Evolutionary conservation across 2,329 filamentous ascomycete genomes (phyloP), one percentile per base, ranked within the genome.

Genomic region (Talaromyces pinophilus): DNA sequence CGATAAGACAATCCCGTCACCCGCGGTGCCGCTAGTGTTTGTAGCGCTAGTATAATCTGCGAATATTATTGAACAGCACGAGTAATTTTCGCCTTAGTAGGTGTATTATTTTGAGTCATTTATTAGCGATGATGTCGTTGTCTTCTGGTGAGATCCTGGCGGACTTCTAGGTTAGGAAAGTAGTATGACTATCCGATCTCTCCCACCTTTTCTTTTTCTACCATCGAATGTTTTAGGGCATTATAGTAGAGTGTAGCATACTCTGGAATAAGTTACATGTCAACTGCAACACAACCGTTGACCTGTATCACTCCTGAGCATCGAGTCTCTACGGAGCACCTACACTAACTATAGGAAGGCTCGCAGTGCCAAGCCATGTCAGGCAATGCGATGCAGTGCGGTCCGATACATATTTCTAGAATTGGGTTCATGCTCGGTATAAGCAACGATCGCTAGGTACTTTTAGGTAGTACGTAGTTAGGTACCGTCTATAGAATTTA

Each of bases 401-500:
- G 54, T 40, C 30, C 54, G 33, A 40, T 38, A 57, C 33, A 57
- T 57, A 22, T 25, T 55, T 57, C 54, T 40, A 57, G 54, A 57
- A 57, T 25, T 57, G 10, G 33, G 33, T 15, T 33, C 50, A 8
- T 25, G 54, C 25, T 57, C 10, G 15, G n/a, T 44, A 17, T 8
- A 19, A 19, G 8, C 33, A 10, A 33, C 33, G 33, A 11, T 33
- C 33, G 33, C 33, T 33, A 25, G 25, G 25, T 25, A 33, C 33
- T 8, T 33, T 33, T 33, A 33, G 33, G 33, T 33, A 10, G 33
- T 33, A 33, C 33, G 8, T 33, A 33, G 33, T 33, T 33, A 33
- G 33, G 33, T 33, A 33, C 10, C 33, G 33, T 11, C 33, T 55
- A n/a, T 17, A 54, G 50, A 10, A 15, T 54, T 6, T 28, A 35